These are phyloP conservation scores for Coemansia sp. DNA, from an alignment of 192 early-diverging fungal species.

Conservation along the genomic window DNA sequence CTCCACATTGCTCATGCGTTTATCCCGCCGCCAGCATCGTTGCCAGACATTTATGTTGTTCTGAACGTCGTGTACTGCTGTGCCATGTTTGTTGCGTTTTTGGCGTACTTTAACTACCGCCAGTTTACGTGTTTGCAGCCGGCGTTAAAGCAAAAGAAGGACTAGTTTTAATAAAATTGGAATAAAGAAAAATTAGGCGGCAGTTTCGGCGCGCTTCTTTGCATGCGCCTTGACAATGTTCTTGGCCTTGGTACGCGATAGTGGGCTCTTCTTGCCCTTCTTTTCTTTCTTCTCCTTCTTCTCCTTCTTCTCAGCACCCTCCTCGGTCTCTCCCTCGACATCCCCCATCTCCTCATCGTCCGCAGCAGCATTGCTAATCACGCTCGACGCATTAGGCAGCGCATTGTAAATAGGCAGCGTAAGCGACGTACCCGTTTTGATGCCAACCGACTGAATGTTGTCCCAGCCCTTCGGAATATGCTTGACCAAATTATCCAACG, in stretches of 20 bases:
- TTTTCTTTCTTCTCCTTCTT: slow-evolving; percentile 4
- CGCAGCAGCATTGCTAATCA: slow-evolving; percentile 6
- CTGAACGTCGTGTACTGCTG: slow-evolving; percentile 72
- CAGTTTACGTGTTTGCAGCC: slow-evolving; percentile 28
- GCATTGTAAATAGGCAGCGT: slow-evolving; percentile 83
- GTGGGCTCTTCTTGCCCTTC: slow-evolving; percentile 36
- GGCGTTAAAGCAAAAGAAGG: slow-evolving; percentile 32
- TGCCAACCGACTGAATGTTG: slow-evolving; percentile 80
- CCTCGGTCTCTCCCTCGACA: not conserved
- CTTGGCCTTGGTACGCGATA: slow-evolving; percentile 27
- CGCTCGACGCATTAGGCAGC: slow-evolving; percentile 41
- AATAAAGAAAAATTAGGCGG: not conserved
- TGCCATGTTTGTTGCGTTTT: slow-evolving; percentile 64
- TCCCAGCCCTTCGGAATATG: slow-evolving; percentile 75
- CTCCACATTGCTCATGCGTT: slow-evolving; percentile 62
- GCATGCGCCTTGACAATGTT: slow-evolving; percentile 7
- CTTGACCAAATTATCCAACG: slow-evolving; percentile 60
- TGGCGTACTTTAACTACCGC: slow-evolving; percentile 75
- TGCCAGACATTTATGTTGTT: slow-evolving; percentile 83
- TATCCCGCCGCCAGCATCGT: slow-evolving; percentile 62
- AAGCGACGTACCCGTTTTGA: slow-evolving; percentile 80
- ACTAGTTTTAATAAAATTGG: slow-evolving; percentile 8
- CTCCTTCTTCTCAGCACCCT: not conserved
- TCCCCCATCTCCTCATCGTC: slow-evolving; percentile 5
- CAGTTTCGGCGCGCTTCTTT: slow-evolving; percentile 16